Conservation (phyloP, 2,329 filamentous ascomycete genomes). For the Aspergillus piperis region DNA sequence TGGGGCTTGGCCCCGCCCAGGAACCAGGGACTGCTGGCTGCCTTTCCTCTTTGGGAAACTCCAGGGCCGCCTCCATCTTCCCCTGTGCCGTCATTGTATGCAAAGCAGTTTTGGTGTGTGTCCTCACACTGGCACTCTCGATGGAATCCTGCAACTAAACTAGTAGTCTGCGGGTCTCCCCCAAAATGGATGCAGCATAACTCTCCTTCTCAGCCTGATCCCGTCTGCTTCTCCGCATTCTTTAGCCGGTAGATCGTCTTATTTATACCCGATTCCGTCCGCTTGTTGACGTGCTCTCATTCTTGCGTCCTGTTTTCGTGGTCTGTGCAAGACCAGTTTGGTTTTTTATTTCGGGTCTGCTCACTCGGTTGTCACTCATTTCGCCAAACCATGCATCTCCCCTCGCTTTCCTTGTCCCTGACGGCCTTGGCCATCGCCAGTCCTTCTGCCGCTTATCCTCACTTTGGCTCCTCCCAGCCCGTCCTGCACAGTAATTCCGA, state of each 20-base stretch:
- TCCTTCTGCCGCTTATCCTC: slow-evolving; percentile 26
- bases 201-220: not conserved
- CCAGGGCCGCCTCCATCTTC: not conserved
- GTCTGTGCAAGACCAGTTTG: slow-evolving; percentile 1
- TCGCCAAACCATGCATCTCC: slow-evolving; percentile 27
- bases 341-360: not conserved
- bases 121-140: too few relatives aligned
- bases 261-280: slow-evolving; percentile 12
- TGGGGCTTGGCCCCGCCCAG: not conserved
- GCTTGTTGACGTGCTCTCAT: slow-evolving; percentile 15
- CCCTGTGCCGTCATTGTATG: not conserved
- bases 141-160: not conserved
- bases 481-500: slow-evolving; percentile 13
- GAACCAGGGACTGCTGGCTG: slow-evolving; percentile 2
- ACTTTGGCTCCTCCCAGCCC: slow-evolving; percentile 12
- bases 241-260: slow-evolving; percentile 4
- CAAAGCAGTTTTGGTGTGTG: too few relatives aligned
- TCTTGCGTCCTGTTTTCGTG: slow-evolving; percentile 12
- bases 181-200: not conserved
- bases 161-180: not conserved
- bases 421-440: slow-evolving; percentile 27
- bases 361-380: slow-evolving; percentile 9
- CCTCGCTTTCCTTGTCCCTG: slow-evolving; percentile 27
- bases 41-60: not conserved
- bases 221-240: not conserved